phyloP scores from a whole-genome alignment of 1,284 basidiomycete genomes.

The Trametes polyzona region DNA sequence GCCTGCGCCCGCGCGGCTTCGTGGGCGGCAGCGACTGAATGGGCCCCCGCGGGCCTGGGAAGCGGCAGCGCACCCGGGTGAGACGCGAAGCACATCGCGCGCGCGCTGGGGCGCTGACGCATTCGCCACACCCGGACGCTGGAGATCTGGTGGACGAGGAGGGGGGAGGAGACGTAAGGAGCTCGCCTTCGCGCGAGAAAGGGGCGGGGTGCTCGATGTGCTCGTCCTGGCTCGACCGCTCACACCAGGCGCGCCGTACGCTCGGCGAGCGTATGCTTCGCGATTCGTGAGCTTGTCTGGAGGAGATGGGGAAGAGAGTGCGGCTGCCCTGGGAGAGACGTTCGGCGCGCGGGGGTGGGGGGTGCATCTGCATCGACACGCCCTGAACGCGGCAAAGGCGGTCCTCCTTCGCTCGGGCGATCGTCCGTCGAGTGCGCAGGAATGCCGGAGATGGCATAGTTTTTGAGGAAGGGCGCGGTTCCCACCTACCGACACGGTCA shows the following conservation, averaged over 20 bases:
- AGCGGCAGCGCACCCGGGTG: slow-evolving; percentile 15
- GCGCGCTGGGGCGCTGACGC: background rate
- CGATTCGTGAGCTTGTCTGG: background rate
- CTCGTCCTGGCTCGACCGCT: no score
- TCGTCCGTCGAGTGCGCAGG: slow-evolving; percentile 6
- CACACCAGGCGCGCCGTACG: no score
- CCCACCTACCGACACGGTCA: background rate
- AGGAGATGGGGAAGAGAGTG: background rate
- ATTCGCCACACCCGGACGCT: slow-evolving; percentile 2
- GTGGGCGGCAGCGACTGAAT: slow-evolving; percentile 15
- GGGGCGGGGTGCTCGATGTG: background rate
- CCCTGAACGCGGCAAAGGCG: background rate
- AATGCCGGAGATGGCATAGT: slow-evolving; percentile 14
- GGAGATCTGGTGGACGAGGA: background rate
- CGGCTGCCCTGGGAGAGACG: background rate
- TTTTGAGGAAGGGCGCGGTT: background rate
- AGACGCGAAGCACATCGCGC: slow-evolving; percentile 9
- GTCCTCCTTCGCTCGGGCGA: background rate
- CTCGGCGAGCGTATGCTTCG: no score
- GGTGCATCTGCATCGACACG: background rate
- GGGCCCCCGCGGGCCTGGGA: background rate
- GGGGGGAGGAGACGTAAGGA: slow-evolving; percentile 6
- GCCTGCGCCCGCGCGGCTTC: slow-evolving; percentile 3
- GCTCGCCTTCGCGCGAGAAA: slow-evolving; percentile 4
- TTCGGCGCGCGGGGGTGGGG: background rate